Percentiles rank a stretch among this genome's conserved stretches.
Conservation (phyloP, 139 green algal species). For the Chlorella sp. region DNA sequence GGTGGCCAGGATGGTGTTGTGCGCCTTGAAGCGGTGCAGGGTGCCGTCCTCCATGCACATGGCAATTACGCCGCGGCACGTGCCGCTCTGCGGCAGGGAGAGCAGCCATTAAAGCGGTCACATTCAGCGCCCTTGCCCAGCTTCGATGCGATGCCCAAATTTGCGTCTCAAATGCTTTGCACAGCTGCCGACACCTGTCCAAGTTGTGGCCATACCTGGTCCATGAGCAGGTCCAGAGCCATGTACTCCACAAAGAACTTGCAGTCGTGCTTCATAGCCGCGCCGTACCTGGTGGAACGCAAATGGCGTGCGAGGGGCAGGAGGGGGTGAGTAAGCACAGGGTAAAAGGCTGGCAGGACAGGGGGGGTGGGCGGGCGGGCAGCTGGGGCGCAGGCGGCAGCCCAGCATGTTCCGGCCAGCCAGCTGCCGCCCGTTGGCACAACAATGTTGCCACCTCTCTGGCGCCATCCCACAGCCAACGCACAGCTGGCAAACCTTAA, state of each 20-base stretch:
- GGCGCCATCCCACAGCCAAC: not conserved
- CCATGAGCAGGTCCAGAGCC: conserved; percentile 98
- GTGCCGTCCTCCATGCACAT: conserved; percentile 99
- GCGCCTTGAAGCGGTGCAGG: conserved; percentile 92
- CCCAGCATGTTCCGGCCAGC: not conserved
- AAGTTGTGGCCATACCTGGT: too few species aligned
- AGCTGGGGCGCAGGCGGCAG: conserved; percentile 42
- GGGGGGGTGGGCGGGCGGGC: too few species aligned
- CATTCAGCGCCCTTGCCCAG: too few species aligned
- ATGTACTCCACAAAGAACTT: conserved; percentile 99
- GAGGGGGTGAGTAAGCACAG: not conserved
- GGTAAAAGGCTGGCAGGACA: conserved; percentile 73
- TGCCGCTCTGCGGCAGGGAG: conserved; percentile 56
- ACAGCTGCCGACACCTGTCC: too few species aligned
- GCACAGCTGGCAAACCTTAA: not conserved
- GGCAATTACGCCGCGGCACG: conserved; percentile 86
- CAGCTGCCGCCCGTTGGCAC: not conserved
- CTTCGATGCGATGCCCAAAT: not conserved
- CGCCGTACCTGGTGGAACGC: conserved; percentile 69
- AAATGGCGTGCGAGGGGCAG: not conserved
- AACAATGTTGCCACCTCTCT: not conserved
- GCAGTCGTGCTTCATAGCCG: conserved; percentile 96
- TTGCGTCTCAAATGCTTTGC: not conserved
- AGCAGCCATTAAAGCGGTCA: not conserved
- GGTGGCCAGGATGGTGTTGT: conserved; percentile 96